These are phyloP conservation scores for Trametes versicolor DNA, from an alignment of 1,284 basidiomycete genomes.

Conservation along the genomic window DNA sequence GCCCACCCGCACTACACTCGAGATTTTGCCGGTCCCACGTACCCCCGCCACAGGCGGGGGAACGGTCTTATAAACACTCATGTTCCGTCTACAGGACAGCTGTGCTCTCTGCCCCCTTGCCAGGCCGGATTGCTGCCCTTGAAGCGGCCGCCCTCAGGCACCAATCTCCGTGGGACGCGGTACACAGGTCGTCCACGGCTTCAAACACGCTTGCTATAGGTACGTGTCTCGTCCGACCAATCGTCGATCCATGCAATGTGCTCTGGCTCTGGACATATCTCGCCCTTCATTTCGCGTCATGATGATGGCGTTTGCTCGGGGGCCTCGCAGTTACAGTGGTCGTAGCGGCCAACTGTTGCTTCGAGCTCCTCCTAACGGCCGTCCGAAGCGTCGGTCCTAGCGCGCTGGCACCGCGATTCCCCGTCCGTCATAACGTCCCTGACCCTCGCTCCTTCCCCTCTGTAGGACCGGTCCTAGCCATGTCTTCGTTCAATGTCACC, in stretches of 20 bases:
- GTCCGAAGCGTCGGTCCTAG: slow-evolving; percentile 22
- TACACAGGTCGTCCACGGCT: neutral
- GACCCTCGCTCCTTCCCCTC: slow-evolving; percentile 24
- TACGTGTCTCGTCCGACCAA: slow-evolving; percentile 4
- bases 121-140: slow-evolving; percentile 22
- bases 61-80: slow-evolving; percentile 35
- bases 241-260: neutral
- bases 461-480: slow-evolving; percentile 20
- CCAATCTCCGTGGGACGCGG: slow-evolving; percentile 15
- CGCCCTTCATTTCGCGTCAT: neutral
- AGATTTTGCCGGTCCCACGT: slow-evolving; percentile 44
- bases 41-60: slow-evolving; percentile 16
- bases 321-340: slow-evolving; percentile 35
- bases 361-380: slow-evolving; percentile 27
- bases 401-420: slow-evolving; percentile 23
- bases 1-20: slow-evolving; percentile 39
- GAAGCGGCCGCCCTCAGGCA: slow-evolving; percentile 21
- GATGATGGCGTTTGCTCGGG: slow-evolving; percentile 26
- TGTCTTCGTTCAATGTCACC: slow-evolving; percentile 24
- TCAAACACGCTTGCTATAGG: slow-evolving; percentile 7
- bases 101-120: slow-evolving; percentile 27
- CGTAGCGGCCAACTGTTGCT: slow-evolving; percentile 29
- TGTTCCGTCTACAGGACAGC: slow-evolving; percentile 23
- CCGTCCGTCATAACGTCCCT: slow-evolving; percentile 25
- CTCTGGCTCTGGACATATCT: slow-evolving; percentile 11